Base-by-base conservation (phyloP, 106 monocot genomes). In the Dioscorea dumetorum region DNA sequence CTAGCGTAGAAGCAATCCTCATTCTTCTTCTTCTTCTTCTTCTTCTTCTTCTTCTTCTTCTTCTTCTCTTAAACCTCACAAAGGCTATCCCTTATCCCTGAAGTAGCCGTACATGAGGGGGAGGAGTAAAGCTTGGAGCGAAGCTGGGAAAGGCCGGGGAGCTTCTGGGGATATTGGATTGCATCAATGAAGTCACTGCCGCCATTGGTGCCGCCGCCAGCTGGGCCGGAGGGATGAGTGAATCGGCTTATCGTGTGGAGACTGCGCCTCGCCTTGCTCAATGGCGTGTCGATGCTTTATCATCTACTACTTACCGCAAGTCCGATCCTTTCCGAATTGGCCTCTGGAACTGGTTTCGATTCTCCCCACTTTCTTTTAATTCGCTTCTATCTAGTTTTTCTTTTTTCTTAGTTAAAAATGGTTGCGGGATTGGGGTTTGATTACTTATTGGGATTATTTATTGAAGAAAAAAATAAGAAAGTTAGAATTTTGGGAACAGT, bases 321-420 rank as follows among this genome's bases (percentile, higher is more conserved):
- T 95, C 91, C 61, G 79, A 88, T 22, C 88, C 91, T 62, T 95
- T 95, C 84, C 78, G 67, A 60, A 95, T 95, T 66, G 95, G 91
- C 60, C 60, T 86, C 31, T 95, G 91, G 91, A 88, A 88, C 67
- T 91, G 95, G 95, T 86, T 49, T 24, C 41, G n/a, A 8, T 74
- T 13, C 24, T 18, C 28, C 12, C 16, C 31, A 4, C 41, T 41
- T 22, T 58, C 4, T 49, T 50, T 17, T 12, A 34, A 8, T 32
- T 21, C 35, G 15, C 31, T 58, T 20, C 6, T 41, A 8, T 51
- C 28, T 22, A 33, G 31, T 70, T 41, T 41, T 41, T 41, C n/a
- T n/a, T n/a, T n/a, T 41, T 41, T 41, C 6, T 41, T 41, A 5
- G 41, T 41, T 41, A 10, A 10, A 41, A 41, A 41, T 41, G 41